Percentiles rank a stretch among this genome's conserved stretches.
phyloP scores from a whole-genome alignment of 108 stramenopile genomes.

The Aurantiochytrium sp. region DNA sequence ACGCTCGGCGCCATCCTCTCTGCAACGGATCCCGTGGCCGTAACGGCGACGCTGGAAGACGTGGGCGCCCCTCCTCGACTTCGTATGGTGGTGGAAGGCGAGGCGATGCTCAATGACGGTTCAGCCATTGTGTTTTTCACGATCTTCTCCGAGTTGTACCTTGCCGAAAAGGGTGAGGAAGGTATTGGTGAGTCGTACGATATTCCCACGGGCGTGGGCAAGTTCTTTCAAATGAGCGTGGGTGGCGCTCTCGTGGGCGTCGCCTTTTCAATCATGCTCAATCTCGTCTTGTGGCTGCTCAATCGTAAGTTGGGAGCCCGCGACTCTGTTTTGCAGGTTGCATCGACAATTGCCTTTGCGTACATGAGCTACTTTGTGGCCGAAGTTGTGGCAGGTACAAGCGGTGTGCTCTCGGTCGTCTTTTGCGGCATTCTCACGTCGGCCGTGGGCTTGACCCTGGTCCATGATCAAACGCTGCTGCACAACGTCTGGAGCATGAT shows the following conservation, averaged over 20 bases:
- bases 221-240: conserved; percentile 62
- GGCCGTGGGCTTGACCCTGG: conserved; percentile 46
- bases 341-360: conserved; percentile 61
- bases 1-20: conserved; percentile 54
- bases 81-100: conserved; percentile 47
- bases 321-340: conserved; percentile 70
- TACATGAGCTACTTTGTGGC: conserved; percentile 71
- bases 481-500: conserved; percentile 65
- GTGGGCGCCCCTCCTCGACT: conserved; percentile 39
- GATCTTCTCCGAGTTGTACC: conserved; percentile 58
- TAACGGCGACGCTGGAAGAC: conserved; percentile 17
- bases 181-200: conserved; percentile 50
- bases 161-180: conserved; percentile 39
- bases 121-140: conserved; percentile 78
- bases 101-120: conserved; percentile 71
- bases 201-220: conserved; percentile 29
- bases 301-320: conserved; percentile 57
- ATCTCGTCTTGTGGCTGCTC: conserved; percentile 41
- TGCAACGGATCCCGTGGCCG: conserved; percentile 66
- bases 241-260: conserved; percentile 71
- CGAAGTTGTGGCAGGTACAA: conserved; percentile 53
- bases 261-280: conserved; percentile 44
- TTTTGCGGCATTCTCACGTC: conserved; percentile 58
- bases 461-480: conserved; percentile 59
- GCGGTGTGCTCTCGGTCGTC: conserved; percentile 71